phyloP scores from a whole-genome alignment of 805 yeast species.

The Metschnikowia kunwiensis region DNA sequence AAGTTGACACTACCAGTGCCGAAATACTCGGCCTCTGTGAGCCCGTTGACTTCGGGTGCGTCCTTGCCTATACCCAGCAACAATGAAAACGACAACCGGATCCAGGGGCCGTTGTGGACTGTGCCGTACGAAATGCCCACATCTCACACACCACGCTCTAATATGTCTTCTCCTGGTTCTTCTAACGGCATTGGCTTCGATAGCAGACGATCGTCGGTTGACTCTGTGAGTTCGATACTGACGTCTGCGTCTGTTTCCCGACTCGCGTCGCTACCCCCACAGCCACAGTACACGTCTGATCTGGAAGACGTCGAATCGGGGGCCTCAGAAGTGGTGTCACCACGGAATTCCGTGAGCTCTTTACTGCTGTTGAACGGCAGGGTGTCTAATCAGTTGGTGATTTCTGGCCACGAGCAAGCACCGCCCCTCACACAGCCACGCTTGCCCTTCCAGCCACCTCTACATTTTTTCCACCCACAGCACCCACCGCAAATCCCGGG shows the following conservation, averaged over 20 bases:
- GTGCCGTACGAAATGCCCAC: constrained; percentile 58
- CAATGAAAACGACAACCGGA: constrained; percentile 21
- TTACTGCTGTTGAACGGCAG: constrained; percentile 20
- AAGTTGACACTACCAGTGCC: constrained; percentile 12
- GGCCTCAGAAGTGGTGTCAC: constrained; percentile 10
- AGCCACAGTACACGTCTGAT: constrained; percentile 12
- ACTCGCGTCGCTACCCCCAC: constrained; percentile 30
- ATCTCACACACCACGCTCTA: constrained; percentile 15
- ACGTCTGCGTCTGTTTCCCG: constrained; percentile 34
- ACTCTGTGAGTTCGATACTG: constrained; percentile 48
- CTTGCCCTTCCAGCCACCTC: background rate
- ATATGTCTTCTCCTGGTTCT: constrained; percentile 16
- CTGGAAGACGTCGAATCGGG: constrained; percentile 20
- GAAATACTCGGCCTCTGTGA: constrained; percentile 7
- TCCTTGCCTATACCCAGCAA: constrained; percentile 3
- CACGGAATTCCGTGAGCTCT: constrained; percentile 19
- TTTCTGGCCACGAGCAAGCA: background rate
- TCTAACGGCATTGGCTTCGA: constrained; percentile 10
- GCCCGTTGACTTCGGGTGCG: constrained; percentile 5
- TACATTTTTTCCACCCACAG: background rate
- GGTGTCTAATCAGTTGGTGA: constrained; percentile 10
- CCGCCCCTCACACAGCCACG: background rate
- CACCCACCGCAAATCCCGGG: background rate
- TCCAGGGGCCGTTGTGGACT: constrained; percentile 54
- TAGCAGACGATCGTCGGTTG: constrained; percentile 45